Base-by-base conservation (phyloP, 2,329 filamentous ascomycete genomes). In the Sphaerostilbella broomeana region DNA sequence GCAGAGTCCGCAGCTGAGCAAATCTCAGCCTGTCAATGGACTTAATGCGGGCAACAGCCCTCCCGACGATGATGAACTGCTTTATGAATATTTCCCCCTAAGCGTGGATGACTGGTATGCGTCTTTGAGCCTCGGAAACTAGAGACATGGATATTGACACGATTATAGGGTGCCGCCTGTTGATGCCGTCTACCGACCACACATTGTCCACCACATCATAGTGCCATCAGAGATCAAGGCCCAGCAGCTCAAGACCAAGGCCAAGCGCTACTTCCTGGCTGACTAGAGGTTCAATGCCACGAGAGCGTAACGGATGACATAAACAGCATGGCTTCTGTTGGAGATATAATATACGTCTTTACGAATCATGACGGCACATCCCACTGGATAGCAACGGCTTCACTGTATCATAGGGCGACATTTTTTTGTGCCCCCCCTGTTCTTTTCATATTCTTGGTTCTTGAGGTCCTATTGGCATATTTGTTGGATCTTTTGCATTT, bases 1-100 rank as follows among this genome's bases (percentile, higher is more conserved):
- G 27, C 65, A 69, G 18, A 77, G 73, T 46, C 73, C 74, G 2
- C 64, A 64, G 31, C 61, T 65, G n/a, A 47, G 59, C n/a, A 71
- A 68, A 48, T 49, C 59, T 42, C 47, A 58, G 43, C 47, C 57
- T 5, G 51, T 54, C 8, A 53, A 56, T 2, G 61, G 55, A 4
- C 60, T 63, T 16, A 61, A 61, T 37, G 50, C 54, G 31, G 71
- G 70, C 49, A 73, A 76, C 56, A 81, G 82, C 55, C 72, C 84
- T 22, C 64, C 80, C 48, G 87, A 94, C 51, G 83, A 82, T 51
- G 81, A 81, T 1, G 89, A 95, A 61, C 68, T 89, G 48, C 67
- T 95, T 13, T 95, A 95, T 57, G 89, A 97, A 63, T 95, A 97
- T 57, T 95, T 97, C 48, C 89, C 89, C 0, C 70, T 97, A 12